Conservation (phyloP, 768 basidiomycete species). For the Xerocomus spinulosus region DNA sequence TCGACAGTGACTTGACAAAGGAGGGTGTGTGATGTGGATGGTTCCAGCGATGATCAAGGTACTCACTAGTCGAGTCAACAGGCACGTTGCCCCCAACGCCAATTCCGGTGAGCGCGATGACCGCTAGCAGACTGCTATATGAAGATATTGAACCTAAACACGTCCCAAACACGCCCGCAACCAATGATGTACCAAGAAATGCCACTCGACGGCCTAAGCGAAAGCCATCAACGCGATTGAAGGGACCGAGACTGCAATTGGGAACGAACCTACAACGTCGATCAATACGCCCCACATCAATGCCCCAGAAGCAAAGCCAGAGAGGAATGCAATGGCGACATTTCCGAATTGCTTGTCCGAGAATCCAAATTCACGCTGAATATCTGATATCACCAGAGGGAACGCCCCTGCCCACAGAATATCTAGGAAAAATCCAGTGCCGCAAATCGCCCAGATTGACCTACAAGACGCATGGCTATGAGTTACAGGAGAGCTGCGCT, state of each 20-base stretch:
- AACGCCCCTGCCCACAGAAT: slow-evolving; percentile 5
- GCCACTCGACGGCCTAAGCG: slow-evolving; percentile 12
- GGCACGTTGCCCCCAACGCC: slow-evolving; percentile 15
- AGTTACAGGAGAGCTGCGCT: not conserved
- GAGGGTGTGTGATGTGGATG: not conserved
- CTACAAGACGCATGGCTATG: not conserved
- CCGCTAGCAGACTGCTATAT: slow-evolving; percentile 7
- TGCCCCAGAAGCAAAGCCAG: slow-evolving; percentile 4
- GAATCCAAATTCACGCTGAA: slow-evolving; percentile 16
- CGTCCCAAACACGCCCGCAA: slow-evolving; percentile 12
- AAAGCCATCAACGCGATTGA: not conserved
- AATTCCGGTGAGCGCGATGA: slow-evolving; percentile 10
- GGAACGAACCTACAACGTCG: slow-evolving; percentile 18
- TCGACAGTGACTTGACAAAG: slow-evolving; percentile 7
- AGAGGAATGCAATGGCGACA: not conserved
- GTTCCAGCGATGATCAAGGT: too few relatives aligned
- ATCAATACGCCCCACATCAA: slow-evolving; percentile 15
- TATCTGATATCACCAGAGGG: not conserved
- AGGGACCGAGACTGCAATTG: not conserved
- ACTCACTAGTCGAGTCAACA: slow-evolving; percentile 14
- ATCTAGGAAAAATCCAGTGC: slow-evolving; percentile 10
- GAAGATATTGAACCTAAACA: slow-evolving; percentile 11
- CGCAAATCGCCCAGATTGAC: slow-evolving; percentile 14
- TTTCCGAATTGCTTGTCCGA: slow-evolving; percentile 15
- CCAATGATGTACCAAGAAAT: slow-evolving; percentile 13